Evolutionary conservation across 495 filamentous ascomycete species (phyloP), one percentile per base, ranked within the genome.

Genomic region (Lichina pygmaea): DNA sequence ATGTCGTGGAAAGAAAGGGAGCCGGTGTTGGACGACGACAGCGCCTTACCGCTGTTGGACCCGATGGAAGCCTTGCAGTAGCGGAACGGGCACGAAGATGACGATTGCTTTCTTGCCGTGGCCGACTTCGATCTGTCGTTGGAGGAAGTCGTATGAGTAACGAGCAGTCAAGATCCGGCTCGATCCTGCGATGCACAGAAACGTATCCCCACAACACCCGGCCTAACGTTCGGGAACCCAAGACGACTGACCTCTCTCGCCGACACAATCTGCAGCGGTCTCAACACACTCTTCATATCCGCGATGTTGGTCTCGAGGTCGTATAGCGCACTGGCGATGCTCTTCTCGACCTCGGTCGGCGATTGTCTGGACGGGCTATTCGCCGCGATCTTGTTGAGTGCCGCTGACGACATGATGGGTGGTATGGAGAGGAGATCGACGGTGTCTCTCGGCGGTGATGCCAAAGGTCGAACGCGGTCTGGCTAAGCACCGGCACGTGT

Each of bases 21-120:
- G 0, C 5, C 42, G 2, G 6, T n/a, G 50, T 61, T 44, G 62
- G 55, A 33, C 45, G 36, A 16, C 24, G 24, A 4, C 24, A 24
- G 24, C 6, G 13, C 8, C 70, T 58, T 82, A 97, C 89, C 89
- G 84, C 72, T 94, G 89, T 76, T 97, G 89, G 60, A 92, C 81
- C 59, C 85, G 81, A 75, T 94, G 89, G 79, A 93, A 95, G 59
- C 78, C 79, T 59, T 71, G 68, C 58, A 97, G 80, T 60, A 86
- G 77, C 61, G 89, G 89, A 60, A 97, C 91, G 59, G 89, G 89
- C 72, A 97, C 86, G 77, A 97, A 97, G 77, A 97, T 83, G 69
- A 94, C 83, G 68, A 97, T 94, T 55, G 89, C 89, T 74, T 97
- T 97, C 75, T 92, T 93, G 76, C 89, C 89, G 70, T 93, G 84